phyloP scores from a whole-genome alignment of 148 eudicot species.

The Fagopyrum homotropicum region DNA sequence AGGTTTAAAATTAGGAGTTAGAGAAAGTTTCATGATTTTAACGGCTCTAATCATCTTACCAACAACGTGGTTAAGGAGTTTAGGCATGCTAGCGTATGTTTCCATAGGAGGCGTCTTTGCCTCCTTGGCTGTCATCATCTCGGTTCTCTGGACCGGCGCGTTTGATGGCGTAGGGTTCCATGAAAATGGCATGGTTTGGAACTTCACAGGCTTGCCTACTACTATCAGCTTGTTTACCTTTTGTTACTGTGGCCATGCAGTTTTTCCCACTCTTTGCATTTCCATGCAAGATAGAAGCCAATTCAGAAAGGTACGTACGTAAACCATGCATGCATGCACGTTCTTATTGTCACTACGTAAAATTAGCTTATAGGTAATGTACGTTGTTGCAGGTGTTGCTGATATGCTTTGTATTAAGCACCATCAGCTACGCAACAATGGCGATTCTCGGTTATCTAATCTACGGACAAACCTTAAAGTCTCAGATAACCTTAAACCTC shows the following conservation, averaged over 20 bases:
- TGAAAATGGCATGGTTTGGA: slow-evolving; percentile 29
- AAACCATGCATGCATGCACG: no score
- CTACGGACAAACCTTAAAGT: slow-evolving; percentile 35
- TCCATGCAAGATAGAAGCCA: slow-evolving; percentile 53
- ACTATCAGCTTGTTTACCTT: slow-evolving; percentile 48
- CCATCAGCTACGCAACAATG: slow-evolving; percentile 37
- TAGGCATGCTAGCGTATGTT: slow-evolving; percentile 40
- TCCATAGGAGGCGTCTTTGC: slow-evolving; percentile 48
- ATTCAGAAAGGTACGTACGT: slow-evolving; percentile 40
- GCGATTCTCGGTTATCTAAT: slow-evolving; percentile 46
- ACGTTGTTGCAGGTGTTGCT: slow-evolving; percentile 28
- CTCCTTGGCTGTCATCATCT: slow-evolving; percentile 27
- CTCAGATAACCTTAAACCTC: slow-evolving; percentile 50
- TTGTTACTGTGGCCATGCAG: slow-evolving; percentile 60
- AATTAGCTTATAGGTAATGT: no score
- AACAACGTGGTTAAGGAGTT: slow-evolving; percentile 41
- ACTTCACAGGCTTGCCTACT: slow-evolving; percentile 40
- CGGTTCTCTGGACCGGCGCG: slow-evolving; percentile 40
- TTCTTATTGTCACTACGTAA: neutral
- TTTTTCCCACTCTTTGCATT: slow-evolving; percentile 49
- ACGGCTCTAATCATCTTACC: slow-evolving; percentile 40
- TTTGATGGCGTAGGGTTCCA: slow-evolving; percentile 51
- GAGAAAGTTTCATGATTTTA: slow-evolving; percentile 32
- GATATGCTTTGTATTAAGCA: slow-evolving; percentile 33
- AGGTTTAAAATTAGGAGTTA: slow-evolving; percentile 27